phyloP scores from a whole-genome alignment of 805 yeast species.

The Teunomyces panamensis region DNA sequence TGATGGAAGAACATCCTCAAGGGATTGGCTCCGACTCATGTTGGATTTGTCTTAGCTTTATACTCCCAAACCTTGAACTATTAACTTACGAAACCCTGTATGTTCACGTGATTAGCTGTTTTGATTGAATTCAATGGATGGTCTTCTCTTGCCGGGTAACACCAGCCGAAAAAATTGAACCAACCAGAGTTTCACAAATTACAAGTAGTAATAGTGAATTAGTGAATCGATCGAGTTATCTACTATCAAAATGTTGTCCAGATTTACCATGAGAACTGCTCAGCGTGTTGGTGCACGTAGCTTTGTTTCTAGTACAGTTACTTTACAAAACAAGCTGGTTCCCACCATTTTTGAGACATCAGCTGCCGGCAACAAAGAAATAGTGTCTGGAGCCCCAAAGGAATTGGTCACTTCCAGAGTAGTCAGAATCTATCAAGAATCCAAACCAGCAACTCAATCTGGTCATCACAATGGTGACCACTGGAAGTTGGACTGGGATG shows the following conservation, averaged over 20 bases:
- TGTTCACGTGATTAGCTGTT: not conserved
- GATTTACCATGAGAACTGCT: conserved; percentile 18
- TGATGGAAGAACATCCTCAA: conserved; percentile 52
- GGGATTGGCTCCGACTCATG: conserved; percentile 17
- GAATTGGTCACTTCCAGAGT: conserved; percentile 60
- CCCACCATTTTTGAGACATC: conserved; percentile 22
- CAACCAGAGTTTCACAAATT: conserved; percentile 24
- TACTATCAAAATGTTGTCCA: conserved; percentile 20
- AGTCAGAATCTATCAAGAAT: conserved; percentile 73
- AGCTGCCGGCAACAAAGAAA: conserved; percentile 45
- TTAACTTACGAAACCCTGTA: too few species aligned
- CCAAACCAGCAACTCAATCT: conserved; percentile 81
- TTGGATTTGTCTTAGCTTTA: too few species aligned
- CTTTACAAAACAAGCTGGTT: conserved; percentile 17
- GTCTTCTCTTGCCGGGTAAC: conserved; percentile 16
- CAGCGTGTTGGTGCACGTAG: conserved; percentile 17
- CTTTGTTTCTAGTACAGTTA: conserved; percentile 17
- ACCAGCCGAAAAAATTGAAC: conserved; percentile 11
- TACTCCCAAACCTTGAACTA: too few species aligned
- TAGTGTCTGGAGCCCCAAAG: conserved; percentile 73
- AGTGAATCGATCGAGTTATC: conserved; percentile 2
- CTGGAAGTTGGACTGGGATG: conserved; percentile 87
- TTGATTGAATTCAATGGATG: not conserved
- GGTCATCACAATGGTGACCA: conserved; percentile 51
- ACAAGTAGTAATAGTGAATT: not conserved